phyloP scores from a whole-genome alignment of 129 eudicot genomes.

The Calendula officinalis region DNA sequence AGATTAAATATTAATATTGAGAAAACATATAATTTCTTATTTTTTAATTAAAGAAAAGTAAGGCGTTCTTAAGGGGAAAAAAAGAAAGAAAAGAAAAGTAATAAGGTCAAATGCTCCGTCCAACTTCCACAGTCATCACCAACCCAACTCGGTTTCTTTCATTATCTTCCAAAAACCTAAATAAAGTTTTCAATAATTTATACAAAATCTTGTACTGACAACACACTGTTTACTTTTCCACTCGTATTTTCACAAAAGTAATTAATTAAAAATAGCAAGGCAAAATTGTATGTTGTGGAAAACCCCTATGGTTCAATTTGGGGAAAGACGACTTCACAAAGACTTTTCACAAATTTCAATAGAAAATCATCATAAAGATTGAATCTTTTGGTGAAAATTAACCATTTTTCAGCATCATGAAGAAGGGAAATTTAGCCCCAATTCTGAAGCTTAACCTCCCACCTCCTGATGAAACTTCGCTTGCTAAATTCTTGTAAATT shows the following conservation, averaged over 20 bases:
- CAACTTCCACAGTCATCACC: constrained; percentile 19
- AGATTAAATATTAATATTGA: no score
- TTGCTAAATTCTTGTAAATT: constrained; percentile 72
- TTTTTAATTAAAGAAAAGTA: not conserved
- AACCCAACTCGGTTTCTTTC: constrained; percentile 16
- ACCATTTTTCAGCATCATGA: constrained; percentile 38
- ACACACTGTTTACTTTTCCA: no score
- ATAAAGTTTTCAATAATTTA: no score
- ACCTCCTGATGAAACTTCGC: constrained; percentile 70
- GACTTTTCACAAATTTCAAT: constrained; percentile 30
- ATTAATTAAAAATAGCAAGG: constrained; percentile 13
- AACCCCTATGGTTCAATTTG: constrained; percentile 14
- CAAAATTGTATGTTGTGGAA: constrained; percentile 26
- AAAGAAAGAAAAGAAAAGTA: not conserved
- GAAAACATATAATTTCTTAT: no score
- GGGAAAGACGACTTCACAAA: constrained; percentile 41
- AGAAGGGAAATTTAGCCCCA: constrained; percentile 68
- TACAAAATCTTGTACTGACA: no score
- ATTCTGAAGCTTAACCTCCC: constrained; percentile 76
- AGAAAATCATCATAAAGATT: constrained; percentile 9
- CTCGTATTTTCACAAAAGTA: no score
- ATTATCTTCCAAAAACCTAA: no score
- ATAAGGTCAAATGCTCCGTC: not conserved
- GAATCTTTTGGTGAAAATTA: constrained; percentile 7
- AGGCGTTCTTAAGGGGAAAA: no score